Evolutionary conservation across 2,329 filamentous ascomycete genomes (phyloP).

Genomic region (Trichoderma atrobrunneum): DNA sequence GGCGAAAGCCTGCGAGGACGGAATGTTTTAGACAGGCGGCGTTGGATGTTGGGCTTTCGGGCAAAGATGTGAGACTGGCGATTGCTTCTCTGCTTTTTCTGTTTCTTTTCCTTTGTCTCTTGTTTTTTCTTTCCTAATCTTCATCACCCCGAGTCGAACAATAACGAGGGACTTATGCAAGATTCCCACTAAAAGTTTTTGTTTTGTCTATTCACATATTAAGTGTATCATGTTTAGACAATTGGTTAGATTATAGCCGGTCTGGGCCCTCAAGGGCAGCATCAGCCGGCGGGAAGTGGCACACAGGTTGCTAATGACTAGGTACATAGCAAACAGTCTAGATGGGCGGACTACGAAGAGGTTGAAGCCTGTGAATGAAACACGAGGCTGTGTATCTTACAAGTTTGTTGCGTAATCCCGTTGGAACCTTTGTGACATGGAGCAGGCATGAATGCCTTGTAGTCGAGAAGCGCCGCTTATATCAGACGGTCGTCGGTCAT

Average conservation of each 20-base stretch:
- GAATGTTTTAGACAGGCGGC: constrained; percentile 13
- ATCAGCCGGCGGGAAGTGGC: background rate
- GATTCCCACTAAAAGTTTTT: background rate
- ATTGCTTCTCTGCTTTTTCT: background rate
- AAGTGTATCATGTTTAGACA: constrained; percentile 13
- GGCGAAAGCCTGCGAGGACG: background rate
- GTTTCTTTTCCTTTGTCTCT: background rate
- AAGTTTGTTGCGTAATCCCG: background rate
- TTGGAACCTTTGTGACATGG: background rate
- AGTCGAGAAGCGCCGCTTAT: background rate
- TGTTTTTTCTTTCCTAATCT: background rate
- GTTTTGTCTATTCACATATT: background rate
- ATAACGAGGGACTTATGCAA: background rate
- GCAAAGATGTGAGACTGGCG: background rate
- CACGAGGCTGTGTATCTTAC: background rate
- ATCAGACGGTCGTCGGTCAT: background rate
- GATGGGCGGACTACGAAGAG: background rate
- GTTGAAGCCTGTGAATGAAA: background rate
- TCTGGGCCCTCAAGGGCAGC: constrained; percentile 13
- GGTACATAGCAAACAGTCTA: background rate
- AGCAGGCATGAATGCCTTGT: background rate
- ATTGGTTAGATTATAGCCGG: background rate
- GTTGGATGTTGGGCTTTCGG: constrained; percentile 4
- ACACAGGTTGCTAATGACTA: background rate
- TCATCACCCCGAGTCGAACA: background rate